Conservation (phyloP, 2,329 filamentous ascomycete species). For the Mycosphaerella sp. region DNA sequence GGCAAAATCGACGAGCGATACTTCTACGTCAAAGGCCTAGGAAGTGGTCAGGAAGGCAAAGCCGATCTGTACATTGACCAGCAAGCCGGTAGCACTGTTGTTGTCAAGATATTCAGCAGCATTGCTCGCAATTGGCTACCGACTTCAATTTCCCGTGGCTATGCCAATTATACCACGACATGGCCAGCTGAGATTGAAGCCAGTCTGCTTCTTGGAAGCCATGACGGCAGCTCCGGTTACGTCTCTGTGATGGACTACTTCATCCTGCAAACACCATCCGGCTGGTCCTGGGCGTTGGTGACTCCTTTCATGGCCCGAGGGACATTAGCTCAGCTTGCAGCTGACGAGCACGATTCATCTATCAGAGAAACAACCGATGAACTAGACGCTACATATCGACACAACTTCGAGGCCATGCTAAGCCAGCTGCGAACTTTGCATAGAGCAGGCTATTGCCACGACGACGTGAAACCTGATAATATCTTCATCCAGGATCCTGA, state of each 20-base stretch:
- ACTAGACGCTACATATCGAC: slow-evolving; percentile 30
- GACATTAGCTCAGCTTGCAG: slow-evolving; percentile 14
- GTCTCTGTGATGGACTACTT: slow-evolving; percentile 20
- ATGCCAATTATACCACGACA: slow-evolving; percentile 6
- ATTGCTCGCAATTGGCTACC: slow-evolving; percentile 11
- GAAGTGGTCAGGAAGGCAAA: slow-evolving; percentile 16
- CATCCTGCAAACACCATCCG: slow-evolving; percentile 7
- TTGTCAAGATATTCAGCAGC: slow-evolving; percentile 14
- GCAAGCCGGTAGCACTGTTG: slow-evolving; percentile 8
- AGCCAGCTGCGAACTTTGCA: slow-evolving; percentile 27
- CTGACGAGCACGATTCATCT: background rate
- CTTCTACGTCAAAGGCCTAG: slow-evolving; percentile 11
- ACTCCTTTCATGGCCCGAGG: slow-evolving; percentile 14
- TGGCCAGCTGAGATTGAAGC: slow-evolving; percentile 24
- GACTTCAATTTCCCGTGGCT: background rate
- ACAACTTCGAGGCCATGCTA: slow-evolving; percentile 29
- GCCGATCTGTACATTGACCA: slow-evolving; percentile 14
- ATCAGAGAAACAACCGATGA: background rate
- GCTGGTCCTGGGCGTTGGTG: slow-evolving; percentile 17
- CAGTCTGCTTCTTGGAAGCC: slow-evolving; percentile 5
- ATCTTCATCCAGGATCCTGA: slow-evolving; percentile 27
- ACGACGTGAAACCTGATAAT: slow-evolving; percentile 36
- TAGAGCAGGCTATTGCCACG: slow-evolving; percentile 32
- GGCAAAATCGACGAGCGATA: slow-evolving; percentile 16
- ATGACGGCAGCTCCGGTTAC: background rate